A percentile compares a stretch with the other conserved stretches of the same genome.
These are phyloP conservation scores for Debaryomycetaceae sp. DNA, from an alignment of 1,139 yeast species.

Conservation along the genomic window DNA sequence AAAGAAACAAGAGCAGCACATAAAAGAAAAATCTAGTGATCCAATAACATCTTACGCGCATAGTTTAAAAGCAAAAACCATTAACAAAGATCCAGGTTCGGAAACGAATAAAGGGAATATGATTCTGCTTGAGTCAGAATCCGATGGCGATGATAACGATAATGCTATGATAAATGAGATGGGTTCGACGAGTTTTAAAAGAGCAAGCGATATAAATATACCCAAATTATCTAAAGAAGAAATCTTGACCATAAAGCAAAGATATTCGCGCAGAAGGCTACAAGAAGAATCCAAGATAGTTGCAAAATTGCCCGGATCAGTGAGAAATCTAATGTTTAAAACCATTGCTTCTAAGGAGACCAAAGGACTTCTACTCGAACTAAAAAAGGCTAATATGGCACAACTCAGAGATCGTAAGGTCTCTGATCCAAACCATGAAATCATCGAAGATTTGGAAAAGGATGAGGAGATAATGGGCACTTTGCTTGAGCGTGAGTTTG, in stretches of 20 bases:
- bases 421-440: slow-evolving; percentile 28
- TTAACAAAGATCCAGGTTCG: slow-evolving; percentile 12
- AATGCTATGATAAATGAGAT: background rate
- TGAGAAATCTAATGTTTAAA: slow-evolving; percentile 8
- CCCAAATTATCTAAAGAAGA: slow-evolving; percentile 39
- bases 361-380: slow-evolving; percentile 19
- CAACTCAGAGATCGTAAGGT: slow-evolving; percentile 28
- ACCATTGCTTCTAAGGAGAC: slow-evolving; percentile 6
- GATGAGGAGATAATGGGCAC: slow-evolving; percentile 44
- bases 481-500: slow-evolving; percentile 62
- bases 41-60: slow-evolving; percentile 40
- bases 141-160: slow-evolving; percentile 9
- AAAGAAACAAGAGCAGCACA: slow-evolving; percentile 5
- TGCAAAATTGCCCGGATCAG: slow-evolving; percentile 9
- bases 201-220: slow-evolving; percentile 13
- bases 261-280: slow-evolving; percentile 24
- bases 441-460: slow-evolving; percentile 34
- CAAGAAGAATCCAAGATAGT: slow-evolving; percentile 3
- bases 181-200: background rate
- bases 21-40: slow-evolving; percentile 10
- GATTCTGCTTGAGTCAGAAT: slow-evolving; percentile 24
- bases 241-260: slow-evolving; percentile 32
- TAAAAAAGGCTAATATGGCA: slow-evolving; percentile 33
- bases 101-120: slow-evolving; percentile 18
- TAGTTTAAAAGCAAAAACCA: slow-evolving; percentile 20